Conservation (phyloP, 2,329 filamentous ascomycete genomes). For the Fusarium nygamai region DNA sequence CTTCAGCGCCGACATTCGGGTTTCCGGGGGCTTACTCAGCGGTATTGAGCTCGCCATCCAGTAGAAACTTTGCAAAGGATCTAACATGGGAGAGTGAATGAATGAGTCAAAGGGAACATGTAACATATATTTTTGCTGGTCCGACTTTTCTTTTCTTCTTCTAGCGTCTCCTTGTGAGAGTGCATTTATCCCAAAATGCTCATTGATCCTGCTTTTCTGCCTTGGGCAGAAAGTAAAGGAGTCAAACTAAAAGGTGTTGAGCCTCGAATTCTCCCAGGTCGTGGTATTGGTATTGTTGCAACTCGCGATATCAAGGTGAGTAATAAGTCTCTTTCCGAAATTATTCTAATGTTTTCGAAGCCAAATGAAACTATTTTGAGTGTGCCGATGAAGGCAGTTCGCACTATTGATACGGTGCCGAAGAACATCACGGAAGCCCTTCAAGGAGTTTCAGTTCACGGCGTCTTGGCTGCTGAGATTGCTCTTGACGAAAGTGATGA, state of each 20-base stretch:
- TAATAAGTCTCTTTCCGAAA: neutral
- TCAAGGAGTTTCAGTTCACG: slow-evolving; percentile 71
- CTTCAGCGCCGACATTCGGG: neutral
- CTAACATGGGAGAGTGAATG: slow-evolving; percentile 1
- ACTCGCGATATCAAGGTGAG: slow-evolving; percentile 71
- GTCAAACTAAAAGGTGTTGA: slow-evolving; percentile 65
- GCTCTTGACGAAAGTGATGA: slow-evolving; percentile 61
- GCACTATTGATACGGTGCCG: slow-evolving; percentile 70
- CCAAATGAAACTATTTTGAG: slow-evolving; percentile 67
- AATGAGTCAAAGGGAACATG: slow-evolving; percentile 16
- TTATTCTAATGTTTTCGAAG: slow-evolving; percentile 39
- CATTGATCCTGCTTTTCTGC: slow-evolving; percentile 56
- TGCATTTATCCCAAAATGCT: slow-evolving; percentile 21
- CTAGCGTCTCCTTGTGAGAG: neutral
- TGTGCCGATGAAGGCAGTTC: slow-evolving; percentile 71
- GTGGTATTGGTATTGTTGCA: slow-evolving; percentile 82
- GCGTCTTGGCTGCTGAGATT: slow-evolving; percentile 75
- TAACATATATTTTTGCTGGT: neutral
- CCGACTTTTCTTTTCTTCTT: too few species aligned
- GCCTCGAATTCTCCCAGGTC: slow-evolving; percentile 72
- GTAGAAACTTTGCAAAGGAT: slow-evolving; percentile 19
- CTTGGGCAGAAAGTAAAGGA: slow-evolving; percentile 69
- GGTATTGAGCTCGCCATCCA: slow-evolving; percentile 14
- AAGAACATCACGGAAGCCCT: slow-evolving; percentile 62
- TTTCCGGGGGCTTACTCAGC: slow-evolving; percentile 23